A percentile compares a stretch with the other conserved stretches of the same genome.
Evolutionary conservation across 1,139 yeast species (phyloP).

Genomic region (Diutina catenulata): DNA sequence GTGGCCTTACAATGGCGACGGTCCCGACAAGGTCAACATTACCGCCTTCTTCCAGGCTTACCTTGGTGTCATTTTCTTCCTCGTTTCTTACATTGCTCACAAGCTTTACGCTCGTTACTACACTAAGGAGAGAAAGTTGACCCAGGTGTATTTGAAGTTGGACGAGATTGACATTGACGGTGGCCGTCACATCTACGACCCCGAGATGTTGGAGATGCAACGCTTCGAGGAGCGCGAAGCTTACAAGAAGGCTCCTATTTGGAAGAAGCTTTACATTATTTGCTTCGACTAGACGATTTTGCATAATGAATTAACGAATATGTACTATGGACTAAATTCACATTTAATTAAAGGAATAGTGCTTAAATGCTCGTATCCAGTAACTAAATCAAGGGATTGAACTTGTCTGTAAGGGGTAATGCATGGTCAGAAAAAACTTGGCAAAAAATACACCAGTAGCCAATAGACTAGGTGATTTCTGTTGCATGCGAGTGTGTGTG

Average conservation of each 20-base stretch:
- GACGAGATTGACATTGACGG: conserved; percentile 24
- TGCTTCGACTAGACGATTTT: neutral
- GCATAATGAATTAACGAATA: neutral
- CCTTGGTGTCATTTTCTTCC: conserved; percentile 24
- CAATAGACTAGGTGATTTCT: no score
- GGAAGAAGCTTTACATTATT: conserved; percentile 13
- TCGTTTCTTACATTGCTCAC: conserved; percentile 24
- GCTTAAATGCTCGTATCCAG: no score
- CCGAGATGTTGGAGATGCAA: conserved; percentile 26
- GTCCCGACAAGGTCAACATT: conserved; percentile 18
- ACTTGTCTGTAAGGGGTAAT: no score
- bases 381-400: no score
- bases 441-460: no score
- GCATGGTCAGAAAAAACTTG: no score
- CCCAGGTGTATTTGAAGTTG: conserved; percentile 15
- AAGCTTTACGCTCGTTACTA: conserved; percentile 22
- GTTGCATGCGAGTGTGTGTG: no score
- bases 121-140: conserved; percentile 26
- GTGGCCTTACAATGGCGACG: conserved; percentile 20
- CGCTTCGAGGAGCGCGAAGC: conserved; percentile 22
- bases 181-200: conserved; percentile 26
- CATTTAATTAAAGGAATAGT: no score
- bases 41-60: conserved; percentile 25
- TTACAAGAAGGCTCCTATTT: conserved; percentile 15
- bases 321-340: no score